Conservation (phyloP, 352 stramenopile genomes). For the Elongisporangium anandrum region DNA sequence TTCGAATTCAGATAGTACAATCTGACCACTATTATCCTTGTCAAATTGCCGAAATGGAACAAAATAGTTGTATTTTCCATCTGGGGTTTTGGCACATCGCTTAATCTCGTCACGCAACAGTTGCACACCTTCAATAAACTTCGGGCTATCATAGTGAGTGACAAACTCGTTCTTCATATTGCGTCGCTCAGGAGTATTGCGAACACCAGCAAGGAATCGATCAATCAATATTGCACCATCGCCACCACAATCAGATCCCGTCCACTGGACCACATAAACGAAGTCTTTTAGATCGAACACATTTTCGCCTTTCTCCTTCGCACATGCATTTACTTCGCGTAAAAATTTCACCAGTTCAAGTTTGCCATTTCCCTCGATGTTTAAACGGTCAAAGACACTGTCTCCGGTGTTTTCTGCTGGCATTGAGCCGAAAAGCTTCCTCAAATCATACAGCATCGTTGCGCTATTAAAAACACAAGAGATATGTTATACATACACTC, state of each 20-base stretch:
- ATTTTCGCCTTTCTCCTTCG: conserved; percentile 44
- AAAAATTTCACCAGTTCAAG: conserved; percentile 55
- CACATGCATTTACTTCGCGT: conserved; percentile 49
- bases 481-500: too few species aligned
- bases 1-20: conserved; percentile 74
- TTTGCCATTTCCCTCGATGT: conserved; percentile 68
- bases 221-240: conserved; percentile 66
- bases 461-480: conserved; percentile 18
- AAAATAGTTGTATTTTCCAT: conserved; percentile 72
- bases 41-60: conserved; percentile 73
- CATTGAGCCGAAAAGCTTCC: conserved; percentile 53
- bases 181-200: conserved; percentile 61
- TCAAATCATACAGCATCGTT: conserved; percentile 61
- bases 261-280: conserved; percentile 70
- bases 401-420: conserved; percentile 34
- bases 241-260: conserved; percentile 65
- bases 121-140: conserved; percentile 70
- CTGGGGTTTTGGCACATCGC: conserved; percentile 71
- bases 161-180: conserved; percentile 86
- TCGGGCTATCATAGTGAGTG: conserved; percentile 74
- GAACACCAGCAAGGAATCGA: conserved; percentile 61
- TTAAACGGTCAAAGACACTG: conserved; percentile 62
- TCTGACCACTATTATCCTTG: conserved; percentile 62
- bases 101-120: conserved; percentile 68
- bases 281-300: conserved; percentile 68